Base-by-base conservation (phyloP, 257 asterid genomes). In the Haberlea rhodopensis region DNA sequence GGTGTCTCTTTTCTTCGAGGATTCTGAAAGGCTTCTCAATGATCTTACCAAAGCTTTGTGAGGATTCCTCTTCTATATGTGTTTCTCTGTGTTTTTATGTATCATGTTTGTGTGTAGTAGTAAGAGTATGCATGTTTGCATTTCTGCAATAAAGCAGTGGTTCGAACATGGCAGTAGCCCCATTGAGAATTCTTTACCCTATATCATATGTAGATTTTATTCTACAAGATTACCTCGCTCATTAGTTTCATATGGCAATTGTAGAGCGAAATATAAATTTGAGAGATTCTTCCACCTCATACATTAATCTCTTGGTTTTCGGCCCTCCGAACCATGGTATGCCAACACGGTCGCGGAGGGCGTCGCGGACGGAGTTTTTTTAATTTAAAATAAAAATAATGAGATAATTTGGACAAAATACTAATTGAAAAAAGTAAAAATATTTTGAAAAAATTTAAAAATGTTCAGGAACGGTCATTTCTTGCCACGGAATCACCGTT, bases 1-100 rank as follows among this genome's bases (percentile, higher is more conserved):
- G 8, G 91, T 85, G 16, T 72, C 92, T 31, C 95, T 90, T 18
- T 90, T 87, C 82, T 85, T 90, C 79, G 86, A 85, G 68, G 97
- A 87, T 78, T 84, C 96, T 63, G 85, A 85, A 37, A 86, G 87
- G 56, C 81, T 90, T 72, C 79, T 90, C 68, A 79, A 86, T 82
- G 89, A 87, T 69, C 95, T 90, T 64, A 60, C 87, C 27, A 67
- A n/a, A 23, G 78, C 90, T 69, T 68, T 90, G 97, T 90, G 5
- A 84, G 86, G 0, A 59, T 60, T 57, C 31, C 26, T 43, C 69
- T 68, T 65, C 67, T 26, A 11, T 63, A 29, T 27, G 32, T 53
- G 45, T 63, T 6, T 21, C 19, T 64, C 3, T 60, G 24, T 32
- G 19, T 68, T 25, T 27, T 0, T 53, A 13, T 63, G 24, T 34